Conservation (phyloP, 192 early-diverging fungal genomes). For the Coemansia reversa region DNA sequence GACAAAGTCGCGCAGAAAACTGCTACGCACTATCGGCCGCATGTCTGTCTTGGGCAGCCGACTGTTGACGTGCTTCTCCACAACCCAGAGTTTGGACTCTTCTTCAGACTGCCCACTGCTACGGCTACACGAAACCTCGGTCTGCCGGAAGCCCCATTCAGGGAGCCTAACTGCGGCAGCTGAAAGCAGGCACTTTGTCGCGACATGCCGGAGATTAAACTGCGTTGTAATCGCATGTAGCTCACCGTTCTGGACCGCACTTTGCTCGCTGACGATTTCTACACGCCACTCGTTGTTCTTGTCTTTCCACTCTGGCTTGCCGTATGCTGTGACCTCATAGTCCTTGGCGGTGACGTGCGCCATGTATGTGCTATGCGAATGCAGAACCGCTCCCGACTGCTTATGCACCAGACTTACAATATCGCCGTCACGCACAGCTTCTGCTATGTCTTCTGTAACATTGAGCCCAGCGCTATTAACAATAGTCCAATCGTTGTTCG, state of each 20-base stretch:
- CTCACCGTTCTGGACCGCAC: slow-evolving; percentile 42
- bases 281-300: slow-evolving; percentile 61
- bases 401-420: slow-evolving; percentile 70
- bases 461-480: slow-evolving; percentile 30
- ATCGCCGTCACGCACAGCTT: slow-evolving; percentile 64
- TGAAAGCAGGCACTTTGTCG: slow-evolving; percentile 74
- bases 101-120: slow-evolving; percentile 42
- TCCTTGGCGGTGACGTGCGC: slow-evolving; percentile 64
- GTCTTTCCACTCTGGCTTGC: slow-evolving; percentile 59
- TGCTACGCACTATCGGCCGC: slow-evolving; percentile 7
- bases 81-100: slow-evolving; percentile 51
- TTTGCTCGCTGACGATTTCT: slow-evolving; percentile 48
- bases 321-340: slow-evolving; percentile 58
- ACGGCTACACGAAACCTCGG: slow-evolving; percentile 92
- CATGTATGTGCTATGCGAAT: slow-evolving; percentile 65
- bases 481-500: slow-evolving; percentile 67
- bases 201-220: slow-evolving; percentile 68
- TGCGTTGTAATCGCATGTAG: slow-evolving; percentile 56
- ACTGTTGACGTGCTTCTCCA: slow-evolving; percentile 18
- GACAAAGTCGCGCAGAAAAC: slow-evolving; percentile 30
- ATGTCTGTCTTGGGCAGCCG: slow-evolving; percentile 24
- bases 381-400: slow-evolving; percentile 54
- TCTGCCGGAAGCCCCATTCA: slow-evolving; percentile 81
- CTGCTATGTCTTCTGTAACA: slow-evolving; percentile 25
- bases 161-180: slow-evolving; percentile 69